Conservation (phyloP, 129 eudicot species). For the Flaveria sonorensis region DNA sequence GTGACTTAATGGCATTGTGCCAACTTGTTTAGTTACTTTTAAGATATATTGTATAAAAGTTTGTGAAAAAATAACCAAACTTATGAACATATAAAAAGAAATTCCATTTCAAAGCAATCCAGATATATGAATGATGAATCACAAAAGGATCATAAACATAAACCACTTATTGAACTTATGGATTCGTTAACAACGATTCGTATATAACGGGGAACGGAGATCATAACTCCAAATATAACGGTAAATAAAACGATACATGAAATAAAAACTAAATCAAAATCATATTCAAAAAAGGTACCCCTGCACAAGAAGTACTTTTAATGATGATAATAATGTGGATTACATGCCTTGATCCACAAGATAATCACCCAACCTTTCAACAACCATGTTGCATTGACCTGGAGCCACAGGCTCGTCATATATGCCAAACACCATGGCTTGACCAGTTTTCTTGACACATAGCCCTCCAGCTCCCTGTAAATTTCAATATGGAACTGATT, state of each 20-base stretch:
- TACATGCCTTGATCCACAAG: background rate
- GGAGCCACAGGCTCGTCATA: background rate
- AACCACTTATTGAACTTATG: slow-evolving; percentile 32
- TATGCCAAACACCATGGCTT: background rate
- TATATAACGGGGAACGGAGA: slow-evolving; percentile 9
- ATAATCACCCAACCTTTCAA: background rate
- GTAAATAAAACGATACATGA: background rate
- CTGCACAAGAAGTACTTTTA: slow-evolving; percentile 14
- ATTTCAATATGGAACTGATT: background rate
- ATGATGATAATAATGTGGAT: slow-evolving; percentile 9
- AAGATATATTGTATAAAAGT: background rate
- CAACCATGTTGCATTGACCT: background rate
- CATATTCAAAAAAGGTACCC: slow-evolving; percentile 3
- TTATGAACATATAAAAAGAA: background rate
- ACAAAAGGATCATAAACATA: background rate
- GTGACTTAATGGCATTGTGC: background rate
- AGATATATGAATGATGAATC: slow-evolving; percentile 15
- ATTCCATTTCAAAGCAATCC: background rate
- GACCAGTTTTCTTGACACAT: background rate
- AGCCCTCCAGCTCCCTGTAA: background rate
- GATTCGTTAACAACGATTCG: slow-evolving; percentile 20
- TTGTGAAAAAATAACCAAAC: background rate
- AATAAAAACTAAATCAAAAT: slow-evolving; percentile 1
- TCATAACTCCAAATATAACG: slow-evolving; percentile 11
- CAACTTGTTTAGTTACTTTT: slow-evolving; percentile 23